A percentile compares a stretch with the other conserved stretches of the same genome.
Evolutionary conservation across 108 stramenopile species (phyloP).

Genomic region (Nitzschia putrida): DNA sequence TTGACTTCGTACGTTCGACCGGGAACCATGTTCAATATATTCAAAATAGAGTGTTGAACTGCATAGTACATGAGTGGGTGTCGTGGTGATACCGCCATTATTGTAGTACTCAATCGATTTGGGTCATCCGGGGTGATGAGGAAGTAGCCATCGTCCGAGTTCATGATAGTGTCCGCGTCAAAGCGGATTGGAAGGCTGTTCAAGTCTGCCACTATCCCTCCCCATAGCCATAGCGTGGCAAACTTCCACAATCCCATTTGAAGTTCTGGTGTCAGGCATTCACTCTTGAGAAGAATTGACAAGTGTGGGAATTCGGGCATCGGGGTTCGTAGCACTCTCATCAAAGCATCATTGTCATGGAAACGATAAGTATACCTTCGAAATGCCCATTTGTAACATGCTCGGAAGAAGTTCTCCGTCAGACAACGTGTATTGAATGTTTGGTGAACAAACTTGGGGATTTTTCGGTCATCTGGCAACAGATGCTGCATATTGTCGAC

Average conservation of each 20-base stretch:
- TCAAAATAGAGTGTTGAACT: conserved; percentile 39
- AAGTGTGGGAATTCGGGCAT: conserved; percentile 44
- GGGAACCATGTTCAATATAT: conserved; percentile 19
- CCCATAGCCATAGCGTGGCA: conserved; percentile 49
- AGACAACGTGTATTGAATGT: conserved; percentile 23
- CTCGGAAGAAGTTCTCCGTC: conserved; percentile 10
- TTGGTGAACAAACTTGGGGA: conserved; percentile 37
- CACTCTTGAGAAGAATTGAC: neutral
- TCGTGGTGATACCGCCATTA: conserved; percentile 63
- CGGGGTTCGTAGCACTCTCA: conserved; percentile 36
- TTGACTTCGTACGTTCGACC: conserved; percentile 1
- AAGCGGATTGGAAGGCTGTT: conserved; percentile 43
- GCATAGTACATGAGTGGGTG: conserved; percentile 73
- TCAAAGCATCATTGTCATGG: conserved; percentile 57
- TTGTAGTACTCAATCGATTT: conserved; percentile 45
- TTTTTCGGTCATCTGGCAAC: neutral
- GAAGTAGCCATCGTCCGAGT: conserved; percentile 47
- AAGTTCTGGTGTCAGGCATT: conserved; percentile 12
- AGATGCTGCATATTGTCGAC: conserved; percentile 18
- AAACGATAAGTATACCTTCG: conserved; percentile 40
- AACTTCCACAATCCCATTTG: conserved; percentile 48
- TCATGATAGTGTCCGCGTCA: conserved; percentile 16
- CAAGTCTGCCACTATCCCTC: conserved; percentile 48
- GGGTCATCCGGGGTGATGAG: conserved; percentile 29
- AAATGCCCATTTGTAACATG: conserved; percentile 19